Evolutionary conservation across 345 rosid species (phyloP).

Genomic region (Adansonia digitata): DNA sequence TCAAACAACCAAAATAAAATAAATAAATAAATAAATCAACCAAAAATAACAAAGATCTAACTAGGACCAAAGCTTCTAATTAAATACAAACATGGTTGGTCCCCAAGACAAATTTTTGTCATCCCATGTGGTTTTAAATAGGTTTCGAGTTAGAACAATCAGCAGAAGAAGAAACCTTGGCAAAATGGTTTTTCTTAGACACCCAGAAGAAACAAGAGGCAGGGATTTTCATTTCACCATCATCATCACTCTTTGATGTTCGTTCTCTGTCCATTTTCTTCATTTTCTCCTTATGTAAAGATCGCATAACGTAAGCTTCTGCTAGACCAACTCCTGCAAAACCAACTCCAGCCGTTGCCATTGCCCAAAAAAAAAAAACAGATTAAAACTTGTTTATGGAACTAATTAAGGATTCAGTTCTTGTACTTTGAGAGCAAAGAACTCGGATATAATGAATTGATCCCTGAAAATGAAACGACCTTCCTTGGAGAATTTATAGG

Average conservation of each 20-base stretch:
- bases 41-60: neutral
- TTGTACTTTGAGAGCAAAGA: too few species aligned
- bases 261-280: constrained; percentile 22
- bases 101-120: neutral
- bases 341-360: neutral
- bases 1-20: neutral
- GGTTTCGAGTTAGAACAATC: neutral
- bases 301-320: constrained; percentile 39
- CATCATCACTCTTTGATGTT: neutral
- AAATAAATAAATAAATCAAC: too few species aligned
- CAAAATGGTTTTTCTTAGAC: constrained; percentile 9
- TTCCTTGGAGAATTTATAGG: too few species aligned
- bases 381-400: neutral
- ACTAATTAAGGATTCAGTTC: neutral
- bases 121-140: neutral
- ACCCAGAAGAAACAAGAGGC: constrained; percentile 20
- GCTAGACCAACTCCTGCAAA: constrained; percentile 25
- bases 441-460: too few species aligned
- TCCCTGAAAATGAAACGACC: too few species aligned
- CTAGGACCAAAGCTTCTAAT: neutral
- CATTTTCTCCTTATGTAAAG: constrained; percentile 30
- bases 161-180: constrained; percentile 17
- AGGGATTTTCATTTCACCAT: constrained; percentile 1
- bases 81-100: neutral
- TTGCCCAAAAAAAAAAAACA: neutral